Evolutionary conservation across 495 filamentous ascomycete genomes (phyloP).

Genomic region (Hypoxylon trugodes): DNA sequence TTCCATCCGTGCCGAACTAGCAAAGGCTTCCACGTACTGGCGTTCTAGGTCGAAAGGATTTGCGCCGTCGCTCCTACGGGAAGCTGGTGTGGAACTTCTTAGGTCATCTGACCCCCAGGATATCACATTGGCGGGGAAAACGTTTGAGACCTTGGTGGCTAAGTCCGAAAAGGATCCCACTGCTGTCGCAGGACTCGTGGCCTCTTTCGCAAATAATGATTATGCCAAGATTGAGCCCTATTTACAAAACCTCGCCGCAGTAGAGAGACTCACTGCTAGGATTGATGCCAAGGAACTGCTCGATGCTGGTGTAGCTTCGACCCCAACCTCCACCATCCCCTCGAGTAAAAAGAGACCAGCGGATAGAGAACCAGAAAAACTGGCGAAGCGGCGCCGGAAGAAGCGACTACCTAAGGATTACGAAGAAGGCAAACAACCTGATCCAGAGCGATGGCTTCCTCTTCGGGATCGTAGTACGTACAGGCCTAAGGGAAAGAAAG

Average conservation of each 20-base stretch:
- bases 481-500: slow-evolving; percentile 88
- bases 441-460: slow-evolving; percentile 93
- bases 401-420: slow-evolving; percentile 83
- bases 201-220: slow-evolving; percentile 76
- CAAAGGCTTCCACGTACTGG: slow-evolving; percentile 88
- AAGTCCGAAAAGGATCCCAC: slow-evolving; percentile 69
- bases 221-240: slow-evolving; percentile 67
- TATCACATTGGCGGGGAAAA: slow-evolving; percentile 70
- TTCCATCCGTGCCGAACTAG: slow-evolving; percentile 74
- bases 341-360: slow-evolving; percentile 66
- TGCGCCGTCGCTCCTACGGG: slow-evolving; percentile 70
- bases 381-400: slow-evolving; percentile 69
- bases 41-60: slow-evolving; percentile 55
- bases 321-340: slow-evolving; percentile 52
- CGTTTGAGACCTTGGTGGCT: slow-evolving; percentile 74
- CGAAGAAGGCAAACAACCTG: slow-evolving; percentile 74
- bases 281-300: slow-evolving; percentile 77
- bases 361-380: slow-evolving; percentile 65
- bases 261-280: slow-evolving; percentile 69
- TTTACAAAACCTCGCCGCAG: slow-evolving; percentile 68
- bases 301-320: slow-evolving; percentile 74
- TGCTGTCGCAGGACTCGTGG: slow-evolving; percentile 81
- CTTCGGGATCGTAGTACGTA: slow-evolving; percentile 88
- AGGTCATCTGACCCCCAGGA: slow-evolving; percentile 74
- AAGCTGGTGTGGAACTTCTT: slow-evolving; percentile 81